Evolutionary conservation across 768 basidiomycete species (phyloP).

Genomic region (Amanita subjunquillea): DNA sequence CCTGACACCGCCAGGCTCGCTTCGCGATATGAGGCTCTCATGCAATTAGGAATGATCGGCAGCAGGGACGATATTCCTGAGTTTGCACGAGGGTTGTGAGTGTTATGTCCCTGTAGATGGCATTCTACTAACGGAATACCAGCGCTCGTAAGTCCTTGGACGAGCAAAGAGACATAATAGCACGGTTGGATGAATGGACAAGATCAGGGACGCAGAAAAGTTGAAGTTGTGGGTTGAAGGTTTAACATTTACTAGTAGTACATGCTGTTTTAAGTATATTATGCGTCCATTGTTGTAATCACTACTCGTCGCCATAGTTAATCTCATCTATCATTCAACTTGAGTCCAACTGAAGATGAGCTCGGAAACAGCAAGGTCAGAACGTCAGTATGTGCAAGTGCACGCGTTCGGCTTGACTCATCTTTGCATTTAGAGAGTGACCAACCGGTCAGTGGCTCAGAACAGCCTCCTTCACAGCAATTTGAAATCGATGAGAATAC

Average conservation of each 20-base stretch:
- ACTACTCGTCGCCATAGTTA: neutral
- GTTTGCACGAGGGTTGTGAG: slow-evolving; percentile 64
- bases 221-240: neutral
- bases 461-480: neutral
- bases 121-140: neutral
- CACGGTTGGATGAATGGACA: slow-evolving; percentile 4
- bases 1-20: slow-evolving; percentile 29
- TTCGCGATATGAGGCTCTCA: slow-evolving; percentile 47
- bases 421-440: neutral
- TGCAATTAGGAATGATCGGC: slow-evolving; percentile 52
- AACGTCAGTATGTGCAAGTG: neutral
- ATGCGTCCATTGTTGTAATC: neutral
- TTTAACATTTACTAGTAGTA: too few relatives aligned
- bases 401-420: neutral
- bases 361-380: neutral
- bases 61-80: slow-evolving; percentile 36
- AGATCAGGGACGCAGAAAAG: neutral
- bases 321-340: neutral
- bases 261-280: neutral
- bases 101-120: slow-evolving; percentile 3
- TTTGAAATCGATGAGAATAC: neutral
- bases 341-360: neutral
- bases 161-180: slow-evolving; percentile 24
- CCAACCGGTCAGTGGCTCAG: neutral
- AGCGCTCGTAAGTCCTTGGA: slow-evolving; percentile 26